Conservation (phyloP, 2,329 filamentous ascomycete genomes). For the Penicillium verrucosum region DNA sequence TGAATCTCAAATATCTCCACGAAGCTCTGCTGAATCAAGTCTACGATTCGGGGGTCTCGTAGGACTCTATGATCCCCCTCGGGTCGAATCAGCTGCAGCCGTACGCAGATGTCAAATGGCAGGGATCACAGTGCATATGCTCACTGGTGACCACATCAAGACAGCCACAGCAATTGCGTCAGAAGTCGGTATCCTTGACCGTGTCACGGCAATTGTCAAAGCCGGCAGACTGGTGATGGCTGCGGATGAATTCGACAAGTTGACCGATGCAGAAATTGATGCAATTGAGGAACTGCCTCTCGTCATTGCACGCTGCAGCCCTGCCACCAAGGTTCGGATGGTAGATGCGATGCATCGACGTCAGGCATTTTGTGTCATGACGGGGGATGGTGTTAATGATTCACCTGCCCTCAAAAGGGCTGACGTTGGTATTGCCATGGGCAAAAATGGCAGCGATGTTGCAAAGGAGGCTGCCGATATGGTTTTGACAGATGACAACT, state of each 20-base stretch:
- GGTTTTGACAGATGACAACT: constrained; percentile 72
- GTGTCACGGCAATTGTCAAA: constrained; percentile 40
- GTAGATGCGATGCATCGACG: constrained; percentile 81
- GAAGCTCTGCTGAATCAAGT: constrained; percentile 51
- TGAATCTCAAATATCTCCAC: constrained; percentile 36
- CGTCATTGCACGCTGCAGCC: constrained; percentile 79
- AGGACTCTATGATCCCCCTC: constrained; percentile 61
- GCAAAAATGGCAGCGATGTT: constrained; percentile 76
- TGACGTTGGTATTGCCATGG: constrained; percentile 88
- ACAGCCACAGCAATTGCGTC: constrained; percentile 57
- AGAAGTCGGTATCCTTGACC: constrained; percentile 55
- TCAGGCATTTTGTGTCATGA: constrained; percentile 77
- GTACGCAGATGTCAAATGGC: constrained; percentile 53
- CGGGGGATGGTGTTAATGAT: constrained; percentile 84
- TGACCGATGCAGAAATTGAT: constrained; percentile 57
- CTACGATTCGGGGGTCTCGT: constrained; percentile 58
- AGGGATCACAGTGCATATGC: constrained; percentile 58
- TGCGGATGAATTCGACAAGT: constrained; percentile 54
- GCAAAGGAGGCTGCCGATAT: constrained; percentile 72
- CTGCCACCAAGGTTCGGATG: constrained; percentile 86
- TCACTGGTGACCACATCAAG: constrained; percentile 57
- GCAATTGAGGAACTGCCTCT: constrained; percentile 70
- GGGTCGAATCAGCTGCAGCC: constrained; percentile 56
- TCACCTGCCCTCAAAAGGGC: constrained; percentile 75
- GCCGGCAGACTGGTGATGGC: constrained; percentile 50